Base-by-base conservation (phyloP, 257 asterid species). In the Lycium ferocissimum region DNA sequence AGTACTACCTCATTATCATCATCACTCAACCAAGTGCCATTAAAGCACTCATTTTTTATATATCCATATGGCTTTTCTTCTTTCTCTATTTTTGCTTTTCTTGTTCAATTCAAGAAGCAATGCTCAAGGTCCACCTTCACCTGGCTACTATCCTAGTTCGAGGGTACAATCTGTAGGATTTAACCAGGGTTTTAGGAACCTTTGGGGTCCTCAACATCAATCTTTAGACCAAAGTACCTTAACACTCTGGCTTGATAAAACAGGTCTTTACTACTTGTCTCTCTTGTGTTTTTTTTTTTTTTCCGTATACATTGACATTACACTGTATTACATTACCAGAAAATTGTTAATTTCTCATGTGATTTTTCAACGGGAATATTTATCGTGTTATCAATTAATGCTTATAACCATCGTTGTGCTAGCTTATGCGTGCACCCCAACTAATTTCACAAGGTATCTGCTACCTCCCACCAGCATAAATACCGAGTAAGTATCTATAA, bases 191-290 rank as follows among this genome's bases (percentile, higher is more conserved):
- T 95, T 83, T 83, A 84, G 85, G 53, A 94, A 89, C 56, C 97
- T 90, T 37, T 95, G 99, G 99, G 99, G 99, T 71, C 90, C 98
- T 88, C 95, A 91, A 84, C 94, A 95, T 72, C 99, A 95, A 87
- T 90, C 89, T 4, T 8, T 94, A 11, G 93, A 94, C 86, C 94
- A 92, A 53, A 90, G 87, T 5, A 22, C 91, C 1, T 91, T 95
- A 79, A 89, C 97, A 45, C 86, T 93, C 57, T 95, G 95, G 98
- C 98, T 95, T 11, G 98, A 95, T 76, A 80, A 82, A 40, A 88
- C 96, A 69, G 99, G 99, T 53, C 33, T 9, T 3, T 2, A 20
- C 1, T 38, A 35, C 47, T 18, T 49, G 3, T 35, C 20, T 4
- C 5, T 3, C 59, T 35, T 56, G 45, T 40, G 35, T 7, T 71